Percentiles rank a stretch among this genome's conserved stretches.
Conservation (phyloP, 139 green algal species). For the Gonium pectorale region DNA sequence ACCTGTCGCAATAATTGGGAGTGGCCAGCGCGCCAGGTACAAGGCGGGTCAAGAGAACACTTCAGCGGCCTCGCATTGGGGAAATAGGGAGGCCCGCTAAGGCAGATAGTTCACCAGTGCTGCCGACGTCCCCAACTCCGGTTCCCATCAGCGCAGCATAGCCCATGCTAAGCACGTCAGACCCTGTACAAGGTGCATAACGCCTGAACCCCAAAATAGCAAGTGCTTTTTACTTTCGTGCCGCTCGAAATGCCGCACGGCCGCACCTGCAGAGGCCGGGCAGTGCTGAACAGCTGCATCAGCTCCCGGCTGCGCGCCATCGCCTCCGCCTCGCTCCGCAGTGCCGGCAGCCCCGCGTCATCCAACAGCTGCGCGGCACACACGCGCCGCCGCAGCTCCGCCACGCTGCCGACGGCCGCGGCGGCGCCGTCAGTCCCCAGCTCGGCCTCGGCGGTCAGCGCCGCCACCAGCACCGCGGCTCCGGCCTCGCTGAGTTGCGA, state of each 20-base stretch:
- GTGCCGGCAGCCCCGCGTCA: constrained; percentile 62
- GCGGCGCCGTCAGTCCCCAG: background rate
- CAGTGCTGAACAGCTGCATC: constrained; percentile 58
- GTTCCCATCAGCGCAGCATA: too few relatives aligned
- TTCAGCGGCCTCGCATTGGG: too few relatives aligned
- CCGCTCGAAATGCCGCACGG: background rate
- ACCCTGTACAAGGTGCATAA: too few relatives aligned
- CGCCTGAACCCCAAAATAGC: too few relatives aligned
- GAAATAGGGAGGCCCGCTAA: too few relatives aligned
- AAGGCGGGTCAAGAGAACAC: too few relatives aligned
- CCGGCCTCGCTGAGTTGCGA: background rate
- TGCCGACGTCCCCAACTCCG: too few relatives aligned
- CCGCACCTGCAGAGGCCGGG: constrained; percentile 59
- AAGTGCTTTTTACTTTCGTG: too few relatives aligned
- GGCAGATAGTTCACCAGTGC: too few relatives aligned
- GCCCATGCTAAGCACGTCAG: too few relatives aligned
- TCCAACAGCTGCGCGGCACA: constrained; percentile 60
- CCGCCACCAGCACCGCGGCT: background rate
- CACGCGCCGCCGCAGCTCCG: constrained; percentile 35
- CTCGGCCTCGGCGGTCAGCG: background rate
- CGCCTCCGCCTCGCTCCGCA: background rate
- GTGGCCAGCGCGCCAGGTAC: too few relatives aligned
- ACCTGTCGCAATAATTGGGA: too few relatives aligned
- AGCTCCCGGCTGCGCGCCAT: constrained; percentile 51
- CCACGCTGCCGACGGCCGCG: background rate